Evolutionary conservation across 1,284 basidiomycete genomes (phyloP), one percentile per base, ranked within the genome.

Genomic region (Neotropicomus parvogracilis): DNA sequence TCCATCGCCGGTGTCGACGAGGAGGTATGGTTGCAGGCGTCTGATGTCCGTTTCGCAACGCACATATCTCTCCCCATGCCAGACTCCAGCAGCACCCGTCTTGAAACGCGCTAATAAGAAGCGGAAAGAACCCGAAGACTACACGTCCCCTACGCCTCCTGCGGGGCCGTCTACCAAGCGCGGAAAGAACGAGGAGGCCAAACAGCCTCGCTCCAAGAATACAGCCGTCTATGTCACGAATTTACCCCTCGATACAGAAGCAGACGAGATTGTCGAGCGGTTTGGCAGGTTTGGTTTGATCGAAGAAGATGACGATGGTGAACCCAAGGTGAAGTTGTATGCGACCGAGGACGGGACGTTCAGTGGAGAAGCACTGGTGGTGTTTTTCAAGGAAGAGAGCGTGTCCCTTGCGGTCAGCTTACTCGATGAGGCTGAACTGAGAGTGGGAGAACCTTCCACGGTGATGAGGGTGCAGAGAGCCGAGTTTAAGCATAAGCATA

Each of bases 311-410:
- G 88, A 95, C 59, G 74, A 84, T 12, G 93, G 92, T 11, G 78
- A 89, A 46, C 86, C 89, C 12, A 88, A 95, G 57, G 80, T 98
- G 66, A 97, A 99, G 74, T 77, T 99, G 72, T 99, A 99, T 68
- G 85, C 88, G 46, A 83, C 83, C 54, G 91, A 91, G 3, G 85
- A 91, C 53, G 93, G 93, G n/a, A 70, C 76, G 28, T 98, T 98
- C 69, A 97, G 84, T 60, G 95, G 97, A 28, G 95, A 99, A 57
- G 95, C 95, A 1, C 72, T 99, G 54, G 85, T 99, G 49, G 93
- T 97, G 39, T 99, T 91, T 68, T 97, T 98, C 76, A 97, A 97
- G 67, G 92, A 95, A 63, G 95, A 95, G 54, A 94, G 90, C 26
- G 97, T 99, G 14, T 72, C 77, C 11, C 75, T 99, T 45, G 95